These are phyloP conservation scores for Trichoderma lentiforme DNA, from an alignment of 2,329 filamentous ascomycete genomes.

Conservation along the genomic window DNA sequence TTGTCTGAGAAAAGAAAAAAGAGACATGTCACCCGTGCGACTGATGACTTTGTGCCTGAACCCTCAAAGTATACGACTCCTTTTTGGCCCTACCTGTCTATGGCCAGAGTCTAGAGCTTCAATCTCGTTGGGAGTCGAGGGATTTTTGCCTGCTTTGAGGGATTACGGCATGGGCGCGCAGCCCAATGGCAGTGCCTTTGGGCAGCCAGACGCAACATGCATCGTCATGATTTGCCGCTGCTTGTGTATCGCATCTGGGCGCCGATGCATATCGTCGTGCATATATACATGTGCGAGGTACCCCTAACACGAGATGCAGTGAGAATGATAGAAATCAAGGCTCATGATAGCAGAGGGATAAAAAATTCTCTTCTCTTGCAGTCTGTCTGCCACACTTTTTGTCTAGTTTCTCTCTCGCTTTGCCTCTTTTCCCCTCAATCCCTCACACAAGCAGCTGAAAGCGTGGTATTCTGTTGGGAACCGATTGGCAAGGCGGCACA, in stretches of 20 bases:
- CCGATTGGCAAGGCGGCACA: conserved; percentile 7
- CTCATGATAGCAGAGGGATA: not conserved
- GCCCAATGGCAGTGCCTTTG: conserved; percentile 2
- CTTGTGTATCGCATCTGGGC: conserved; percentile 10
- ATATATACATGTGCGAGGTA: not conserved
- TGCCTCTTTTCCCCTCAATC: not conserved
- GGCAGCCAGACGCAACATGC: not conserved
- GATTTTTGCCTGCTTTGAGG: conserved; percentile 5
- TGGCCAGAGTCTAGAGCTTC: not conserved
- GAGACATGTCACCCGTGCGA: not conserved
- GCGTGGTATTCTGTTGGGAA: conserved; percentile 15
- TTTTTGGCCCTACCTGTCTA: not conserved
- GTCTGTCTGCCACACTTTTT: not conserved
- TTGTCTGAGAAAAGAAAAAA: not conserved
- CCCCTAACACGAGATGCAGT: not conserved
- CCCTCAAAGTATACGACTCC: not conserved
- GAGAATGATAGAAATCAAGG: not conserved
- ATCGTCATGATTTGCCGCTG: not conserved
- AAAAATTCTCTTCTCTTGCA: not conserved
- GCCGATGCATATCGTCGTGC: conserved; percentile 17
- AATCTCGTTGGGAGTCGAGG: not conserved
- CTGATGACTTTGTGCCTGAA: not conserved
- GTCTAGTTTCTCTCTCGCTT: not conserved
- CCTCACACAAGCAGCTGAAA: not conserved
- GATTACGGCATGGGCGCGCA: not conserved